Percentiles rank a stretch among this genome's conserved stretches.
Evolutionary conservation across 1,139 yeast species (phyloP).

Genomic region (Saccharomycopsis hybrid): DNA sequence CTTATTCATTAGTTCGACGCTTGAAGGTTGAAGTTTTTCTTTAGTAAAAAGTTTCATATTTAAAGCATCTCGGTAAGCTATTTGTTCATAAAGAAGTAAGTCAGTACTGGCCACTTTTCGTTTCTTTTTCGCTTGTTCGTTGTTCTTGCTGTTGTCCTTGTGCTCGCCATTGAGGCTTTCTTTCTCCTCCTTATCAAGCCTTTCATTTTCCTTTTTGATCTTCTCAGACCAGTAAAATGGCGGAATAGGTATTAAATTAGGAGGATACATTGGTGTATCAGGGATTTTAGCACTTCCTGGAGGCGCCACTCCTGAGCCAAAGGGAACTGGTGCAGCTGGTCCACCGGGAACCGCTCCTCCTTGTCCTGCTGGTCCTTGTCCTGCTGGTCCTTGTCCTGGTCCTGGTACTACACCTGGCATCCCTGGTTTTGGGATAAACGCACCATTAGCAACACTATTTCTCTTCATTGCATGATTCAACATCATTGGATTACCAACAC

Average conservation of each 20-base stretch:
- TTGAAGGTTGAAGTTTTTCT: slow-evolving; percentile 18
- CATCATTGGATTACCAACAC: no score
- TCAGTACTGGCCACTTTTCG: slow-evolving; percentile 32
- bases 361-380: no score
- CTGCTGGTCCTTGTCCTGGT: no score
- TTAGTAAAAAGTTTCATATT: slow-evolving; percentile 23
- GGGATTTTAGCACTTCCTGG: no score
- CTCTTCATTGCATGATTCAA: no score
- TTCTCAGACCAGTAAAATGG: slow-evolving; percentile 51
- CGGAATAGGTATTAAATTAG: slow-evolving; percentile 27
- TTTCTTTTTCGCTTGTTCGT: slow-evolving; percentile 1
- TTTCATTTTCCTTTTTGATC: slow-evolving; percentile 37
- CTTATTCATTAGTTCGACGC: slow-evolving; percentile 35
- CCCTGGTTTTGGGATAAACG: no score
- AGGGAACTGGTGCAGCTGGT: no score
- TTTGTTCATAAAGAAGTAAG: slow-evolving; percentile 50
- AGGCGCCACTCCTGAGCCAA: no score
- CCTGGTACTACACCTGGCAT: no score
- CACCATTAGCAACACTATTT: no score
- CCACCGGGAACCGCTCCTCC: no score
- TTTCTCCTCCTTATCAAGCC: slow-evolving; percentile 24
- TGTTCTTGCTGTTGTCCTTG: not conserved
- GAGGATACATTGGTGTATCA: no score
- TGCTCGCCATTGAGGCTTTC: not conserved
- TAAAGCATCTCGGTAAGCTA: slow-evolving; percentile 46